Evolutionary conservation across 2,329 filamentous ascomycete species (phyloP).

Genomic region (Aspergillus ochraceoroseus): DNA sequence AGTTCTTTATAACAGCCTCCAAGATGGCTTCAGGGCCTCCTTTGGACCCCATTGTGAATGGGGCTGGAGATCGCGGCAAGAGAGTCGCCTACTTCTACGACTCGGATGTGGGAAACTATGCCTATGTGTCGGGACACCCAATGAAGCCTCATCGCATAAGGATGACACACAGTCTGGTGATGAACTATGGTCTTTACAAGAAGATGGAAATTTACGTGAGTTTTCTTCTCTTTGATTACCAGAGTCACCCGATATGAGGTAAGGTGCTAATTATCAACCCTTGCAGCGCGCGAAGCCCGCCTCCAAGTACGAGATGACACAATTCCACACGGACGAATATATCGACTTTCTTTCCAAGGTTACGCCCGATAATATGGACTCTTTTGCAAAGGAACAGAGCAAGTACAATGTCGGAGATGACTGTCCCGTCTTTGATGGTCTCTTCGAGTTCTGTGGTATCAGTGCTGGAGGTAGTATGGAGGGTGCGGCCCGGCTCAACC

Average conservation of each 20-base stretch:
- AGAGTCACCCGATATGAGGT: too few relatives aligned
- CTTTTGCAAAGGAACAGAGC: conserved; percentile 84
- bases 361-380: conserved; percentile 97
- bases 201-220: conserved; percentile 67
- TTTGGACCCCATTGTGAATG: conserved; percentile 52
- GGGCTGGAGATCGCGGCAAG: conserved; percentile 56
- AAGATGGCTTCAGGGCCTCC: conserved; percentile 53
- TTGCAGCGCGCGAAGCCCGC: conserved; percentile 71
- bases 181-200: conserved; percentile 69
- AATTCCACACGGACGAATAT: conserved; percentile 70
- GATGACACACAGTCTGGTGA: conserved; percentile 61
- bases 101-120: conserved; percentile 96
- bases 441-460: conserved; percentile 67
- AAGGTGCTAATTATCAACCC: conserved; percentile 20
- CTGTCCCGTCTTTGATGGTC: conserved; percentile 63
- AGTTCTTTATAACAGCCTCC: conserved; percentile 9
- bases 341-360: conserved; percentile 75
- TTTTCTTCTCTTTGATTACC: conserved; percentile 13
- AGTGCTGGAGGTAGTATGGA: conserved; percentile 67
- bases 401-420: conserved; percentile 64
- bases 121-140: conserved; percentile 72
- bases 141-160: conserved; percentile 66
- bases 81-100: conserved; percentile 98
- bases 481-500: conserved; percentile 62
- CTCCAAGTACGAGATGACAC: conserved; percentile 66